Conservation (phyloP, 139 green algal species). For the Chloropicon primus region DNA sequence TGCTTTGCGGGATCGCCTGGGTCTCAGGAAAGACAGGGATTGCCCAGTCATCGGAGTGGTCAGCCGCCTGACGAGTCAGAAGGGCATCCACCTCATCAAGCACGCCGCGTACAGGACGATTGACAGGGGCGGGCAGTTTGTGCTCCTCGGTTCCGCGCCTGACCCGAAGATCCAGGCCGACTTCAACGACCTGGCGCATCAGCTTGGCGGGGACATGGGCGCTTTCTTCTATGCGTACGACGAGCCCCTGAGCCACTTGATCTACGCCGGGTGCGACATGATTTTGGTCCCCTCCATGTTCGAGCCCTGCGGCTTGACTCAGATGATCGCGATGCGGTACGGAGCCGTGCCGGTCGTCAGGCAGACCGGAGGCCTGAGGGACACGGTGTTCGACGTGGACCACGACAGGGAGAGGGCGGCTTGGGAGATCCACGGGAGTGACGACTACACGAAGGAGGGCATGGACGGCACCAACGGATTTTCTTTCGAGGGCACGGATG, state of each 20-base stretch:
- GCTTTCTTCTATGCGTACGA: conserved; percentile 70
- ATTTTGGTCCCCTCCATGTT: conserved; percentile 92
- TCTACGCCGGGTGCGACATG: conserved; percentile 83
- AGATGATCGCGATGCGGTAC: conserved; percentile 97
- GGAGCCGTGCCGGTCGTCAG: conserved; percentile 79
- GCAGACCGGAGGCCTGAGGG: conserved; percentile 68
- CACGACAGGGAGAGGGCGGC: conserved; percentile 56
- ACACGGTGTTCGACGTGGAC: conserved; percentile 73
- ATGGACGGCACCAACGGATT: conserved; percentile 66
- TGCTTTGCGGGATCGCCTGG: conserved; percentile 43
- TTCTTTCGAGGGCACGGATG: conserved; percentile 80
- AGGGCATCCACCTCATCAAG: conserved; percentile 98
- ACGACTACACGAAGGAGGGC: conserved; percentile 25
- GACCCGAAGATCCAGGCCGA: conserved; percentile 56
- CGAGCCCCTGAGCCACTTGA: conserved; percentile 84
- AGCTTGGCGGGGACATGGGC: conserved; percentile 35
- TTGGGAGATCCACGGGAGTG: conserved; percentile 20
- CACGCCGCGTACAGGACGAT: conserved; percentile 51
- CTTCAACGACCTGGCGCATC: conserved; percentile 27
- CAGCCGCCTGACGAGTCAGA: conserved; percentile 75
- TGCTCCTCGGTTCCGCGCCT: conserved; percentile 87
- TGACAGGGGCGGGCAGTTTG: conserved; percentile 66
- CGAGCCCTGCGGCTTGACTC: conserved; percentile 78
- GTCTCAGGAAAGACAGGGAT: conserved; percentile 20
- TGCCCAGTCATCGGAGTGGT: conserved; percentile 63